Conservation (phyloP, 2,329 filamentous ascomycete species). For the Ophiostoma fasciatum region DNA sequence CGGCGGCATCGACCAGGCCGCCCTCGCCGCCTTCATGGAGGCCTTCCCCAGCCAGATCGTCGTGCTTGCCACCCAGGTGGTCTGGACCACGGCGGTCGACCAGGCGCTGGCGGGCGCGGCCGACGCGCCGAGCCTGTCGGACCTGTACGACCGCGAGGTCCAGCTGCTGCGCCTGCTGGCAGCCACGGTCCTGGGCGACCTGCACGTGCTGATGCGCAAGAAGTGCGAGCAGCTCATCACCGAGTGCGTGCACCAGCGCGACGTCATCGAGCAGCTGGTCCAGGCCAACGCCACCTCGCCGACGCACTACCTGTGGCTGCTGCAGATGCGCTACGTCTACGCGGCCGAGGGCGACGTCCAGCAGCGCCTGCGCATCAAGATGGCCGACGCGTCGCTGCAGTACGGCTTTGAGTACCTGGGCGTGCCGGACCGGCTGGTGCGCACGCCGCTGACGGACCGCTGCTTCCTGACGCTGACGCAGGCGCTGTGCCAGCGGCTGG, state of each 20-base stretch:
- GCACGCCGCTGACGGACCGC: slow-evolving; percentile 91
- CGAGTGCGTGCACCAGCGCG: slow-evolving; percentile 94
- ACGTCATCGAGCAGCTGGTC: slow-evolving; percentile 77
- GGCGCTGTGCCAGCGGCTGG: slow-evolving; percentile 83
- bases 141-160: slow-evolving; percentile 68
- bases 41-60: slow-evolving; percentile 88
- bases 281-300: slow-evolving; percentile 58
- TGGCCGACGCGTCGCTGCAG: slow-evolving; percentile 89
- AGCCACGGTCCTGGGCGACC: slow-evolving; percentile 74
- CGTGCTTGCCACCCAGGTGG: slow-evolving; percentile 82
- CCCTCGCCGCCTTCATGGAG: slow-evolving; percentile 67
- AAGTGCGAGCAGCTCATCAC: slow-evolving; percentile 99
- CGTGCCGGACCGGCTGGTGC: slow-evolving; percentile 87
- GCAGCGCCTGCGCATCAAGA: slow-evolving; percentile 75
- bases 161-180: slow-evolving; percentile 76
- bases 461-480: slow-evolving; percentile 98
- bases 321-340: slow-evolving; percentile 97
- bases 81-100: slow-evolving; percentile 84
- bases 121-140: slow-evolving; percentile 42
- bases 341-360: slow-evolving; percentile 64
- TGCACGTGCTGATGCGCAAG: slow-evolving; percentile 76
- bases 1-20: slow-evolving; percentile 51
- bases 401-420: slow-evolving; percentile 98
- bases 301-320: slow-evolving; percentile 78
- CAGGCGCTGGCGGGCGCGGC: slow-evolving; percentile 41